Conservation (phyloP, 441 rosid genomes). For the Bocquillonia castaneifolia region DNA sequence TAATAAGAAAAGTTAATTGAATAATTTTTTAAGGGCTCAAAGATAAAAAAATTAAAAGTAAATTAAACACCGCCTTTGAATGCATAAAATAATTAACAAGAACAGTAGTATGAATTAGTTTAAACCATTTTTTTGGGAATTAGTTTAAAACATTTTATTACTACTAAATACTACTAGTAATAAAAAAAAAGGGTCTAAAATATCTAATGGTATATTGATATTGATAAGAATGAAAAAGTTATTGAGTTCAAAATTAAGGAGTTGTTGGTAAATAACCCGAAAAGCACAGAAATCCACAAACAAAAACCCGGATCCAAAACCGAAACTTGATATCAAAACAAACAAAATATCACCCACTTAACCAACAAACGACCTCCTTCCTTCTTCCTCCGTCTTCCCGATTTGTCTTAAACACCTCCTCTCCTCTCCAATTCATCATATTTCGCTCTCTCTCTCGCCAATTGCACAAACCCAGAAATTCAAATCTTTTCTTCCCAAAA, state of each 20-base stretch:
- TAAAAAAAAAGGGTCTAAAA: too few relatives aligned
- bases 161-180: too few relatives aligned
- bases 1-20: too few relatives aligned
- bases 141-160: too few relatives aligned
- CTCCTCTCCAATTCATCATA: conserved; percentile 12
- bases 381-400: neutral
- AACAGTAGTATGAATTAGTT: too few relatives aligned
- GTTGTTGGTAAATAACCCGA: neutral
- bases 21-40: too few relatives aligned
- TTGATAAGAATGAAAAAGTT: neutral
- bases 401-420: neutral
- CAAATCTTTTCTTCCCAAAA: conserved; percentile 25
- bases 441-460: neutral
- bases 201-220: too few relatives aligned
- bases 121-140: too few relatives aligned
- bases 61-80: too few relatives aligned
- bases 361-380: conserved; percentile 18
- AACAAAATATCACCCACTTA: neutral
- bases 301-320: conserved; percentile 17
- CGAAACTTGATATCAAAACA: neutral
- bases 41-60: too few relatives aligned
- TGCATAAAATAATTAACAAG: too few relatives aligned
- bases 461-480: neutral
- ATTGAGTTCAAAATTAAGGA: neutral
- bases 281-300: neutral